Base-by-base conservation (phyloP, 768 basidiomycete species). In the Leccinum rimulosum region DNA sequence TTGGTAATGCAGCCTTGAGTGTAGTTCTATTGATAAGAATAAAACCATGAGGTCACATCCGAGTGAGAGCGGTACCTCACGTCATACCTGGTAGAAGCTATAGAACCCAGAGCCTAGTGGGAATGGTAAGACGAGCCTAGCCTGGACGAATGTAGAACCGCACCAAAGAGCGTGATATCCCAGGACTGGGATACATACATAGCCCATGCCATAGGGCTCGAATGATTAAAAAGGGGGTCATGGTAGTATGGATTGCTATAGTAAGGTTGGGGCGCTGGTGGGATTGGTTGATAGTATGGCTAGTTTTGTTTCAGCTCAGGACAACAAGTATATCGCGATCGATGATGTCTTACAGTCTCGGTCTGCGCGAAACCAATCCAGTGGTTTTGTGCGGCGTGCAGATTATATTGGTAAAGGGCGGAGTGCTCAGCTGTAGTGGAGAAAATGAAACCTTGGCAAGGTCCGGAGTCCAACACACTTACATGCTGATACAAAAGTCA, bases 301-400 rank as follows among this genome's bases (percentile, higher is more conserved):
- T 81, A 60, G 25, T 54, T 58, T 22, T 3, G 25, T 27, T 31
- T 33, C 19, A 33, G 49, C 38, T 62, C 49, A 67, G 51, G 15
- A 17, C 43, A 17, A 45, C 22, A 19, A 28, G n/a, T 1, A 45
- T 25, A 27, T 3, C 4, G 1, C 14, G 3, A 14, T 14, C 48
- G 25, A 22, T 7, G 43, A 45, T 22, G 4, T 17, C 66, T 56
- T 59, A 81, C 80, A 2, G 82, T 80, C 64, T 84, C 82, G 3
- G 80, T 82, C 62, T 84, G 82, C 15, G 79, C 79, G 28, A 83
- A 66, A 11, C 81, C 81, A 49, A 82, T 75, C 67, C 77, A 84
- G 64, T 84, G 78, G 61, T 82, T 74, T 54, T 73, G 64, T 0
- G 83, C 80, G 38, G 66, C 69, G 33, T 72, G 66, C n/a, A 84